Conservation (phyloP, 2,329 filamentous ascomycete species). For the Zasmidium cellare region DNA sequence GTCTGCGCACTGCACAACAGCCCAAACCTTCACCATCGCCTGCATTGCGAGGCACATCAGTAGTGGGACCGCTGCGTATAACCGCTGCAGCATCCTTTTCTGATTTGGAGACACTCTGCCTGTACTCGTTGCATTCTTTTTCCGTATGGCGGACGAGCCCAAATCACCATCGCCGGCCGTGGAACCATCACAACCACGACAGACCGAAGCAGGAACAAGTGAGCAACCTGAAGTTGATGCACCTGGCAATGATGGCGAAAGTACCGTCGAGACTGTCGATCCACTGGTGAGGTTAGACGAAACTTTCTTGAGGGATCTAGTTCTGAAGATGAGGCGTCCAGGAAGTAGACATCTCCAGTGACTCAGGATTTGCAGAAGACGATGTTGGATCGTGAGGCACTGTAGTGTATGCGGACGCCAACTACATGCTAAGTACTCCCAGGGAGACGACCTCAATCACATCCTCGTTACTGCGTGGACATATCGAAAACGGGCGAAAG, state of each 20-base stretch:
- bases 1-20: neutral
- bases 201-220: neutral
- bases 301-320: neutral
- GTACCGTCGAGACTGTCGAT: slow-evolving; percentile 1
- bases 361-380: slow-evolving; percentile 16
- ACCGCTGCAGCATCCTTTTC: too few species aligned
- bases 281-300: neutral
- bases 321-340: neutral
- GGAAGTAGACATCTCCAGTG: slow-evolving; percentile 13
- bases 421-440: neutral
- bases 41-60: neutral
- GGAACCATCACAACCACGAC: neutral
- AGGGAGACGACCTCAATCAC: slow-evolving; percentile 18
- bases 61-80: too few species aligned
- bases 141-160: neutral
- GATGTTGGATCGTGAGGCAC: slow-evolving; percentile 12
- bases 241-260: neutral
- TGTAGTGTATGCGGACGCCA: neutral
- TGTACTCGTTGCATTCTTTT: neutral
- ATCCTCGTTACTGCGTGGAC: slow-evolving; percentile 15
- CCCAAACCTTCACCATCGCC: neutral
- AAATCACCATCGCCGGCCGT: neutral
- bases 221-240: neutral
- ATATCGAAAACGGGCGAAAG: slow-evolving; percentile 22
- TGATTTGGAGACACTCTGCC: too few species aligned